Base-by-base conservation (phyloP, 805 yeast species). In the Zygoascus flipseniorum region DNA sequence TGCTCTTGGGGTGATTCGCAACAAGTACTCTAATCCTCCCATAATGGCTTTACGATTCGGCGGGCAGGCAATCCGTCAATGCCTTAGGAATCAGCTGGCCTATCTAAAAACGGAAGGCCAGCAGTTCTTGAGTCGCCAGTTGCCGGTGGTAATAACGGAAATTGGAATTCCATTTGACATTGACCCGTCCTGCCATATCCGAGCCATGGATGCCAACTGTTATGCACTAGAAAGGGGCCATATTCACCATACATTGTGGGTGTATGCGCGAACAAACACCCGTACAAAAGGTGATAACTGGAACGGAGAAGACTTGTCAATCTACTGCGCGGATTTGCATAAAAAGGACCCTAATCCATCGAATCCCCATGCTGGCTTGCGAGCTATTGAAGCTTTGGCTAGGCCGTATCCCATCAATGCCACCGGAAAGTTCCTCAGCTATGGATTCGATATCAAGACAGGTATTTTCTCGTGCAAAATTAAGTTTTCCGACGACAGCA, bases 101-200 rank as follows among this genome's bases (percentile, higher is more conserved):
- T 84, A 79, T 52, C 78, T 90, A 72, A 78, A 74, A 52, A 62
- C 65, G 18, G 97, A 90, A 64, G 79, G 86, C 5, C 64, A 69
- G 16, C 73, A 73, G 6, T 65, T 74, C 41, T 67, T 89, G 48
- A 96, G 96, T 1, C 54, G 59, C 1, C 52, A 67, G 9, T 72
- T 87, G 11, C 96, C 97, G 0, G 77, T 84, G 4, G 70, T 89
- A 39, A 81, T 90, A 74, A 80, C 95, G 0, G 97, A 90, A 66
- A 88, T 90, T 9, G 97, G 97, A 5, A 86, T 89, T 85, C 97
- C 97, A 2, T 87, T 84, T 68, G 96, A 90, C 67, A 86, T 90
- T 96, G 89, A 89, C 65, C 89, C 80, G 64, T 65, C 74, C 4
- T 74, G 87, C 1, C 97, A 90, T 61, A 83, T 84, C 8, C 70